phyloP scores from a whole-genome alignment of 1,284 basidiomycete genomes.

The Cutaneotrichosporon dermatis region DNA sequence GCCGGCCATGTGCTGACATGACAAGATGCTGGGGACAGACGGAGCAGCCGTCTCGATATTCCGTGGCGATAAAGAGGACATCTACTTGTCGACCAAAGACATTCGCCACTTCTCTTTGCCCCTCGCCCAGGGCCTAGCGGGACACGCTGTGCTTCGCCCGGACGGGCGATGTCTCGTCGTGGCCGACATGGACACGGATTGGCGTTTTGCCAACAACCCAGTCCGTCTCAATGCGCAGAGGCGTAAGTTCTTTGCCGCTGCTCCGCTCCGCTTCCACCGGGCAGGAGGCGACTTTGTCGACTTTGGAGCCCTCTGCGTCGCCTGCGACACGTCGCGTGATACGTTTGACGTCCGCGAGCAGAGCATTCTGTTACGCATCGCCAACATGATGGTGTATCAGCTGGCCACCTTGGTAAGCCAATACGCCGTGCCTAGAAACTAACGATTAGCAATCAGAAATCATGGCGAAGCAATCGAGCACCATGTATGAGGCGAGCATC shows the following conservation, averaged over 20 bases:
- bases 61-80: constrained; percentile 10
- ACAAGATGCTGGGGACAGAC: constrained; percentile 19
- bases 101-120: not conserved
- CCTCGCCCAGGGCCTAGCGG: constrained; percentile 1
- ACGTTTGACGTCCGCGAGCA: constrained; percentile 31
- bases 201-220: constrained; percentile 36
- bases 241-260: constrained; percentile 33
- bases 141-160: constrained; percentile 16
- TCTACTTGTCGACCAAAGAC: constrained; percentile 2
- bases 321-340: constrained; percentile 25
- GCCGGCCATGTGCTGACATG: not conserved
- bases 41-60: constrained; percentile 14
- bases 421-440: not conserved
- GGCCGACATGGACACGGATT: constrained; percentile 32
- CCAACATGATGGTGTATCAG: constrained; percentile 45
- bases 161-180: constrained; percentile 29
- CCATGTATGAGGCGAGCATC: constrained; percentile 39
- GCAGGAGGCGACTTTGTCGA: constrained; percentile 25
- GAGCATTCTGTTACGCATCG: constrained; percentile 34
- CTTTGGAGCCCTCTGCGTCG: constrained; percentile 37
- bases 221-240: not conserved
- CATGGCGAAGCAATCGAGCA: constrained; percentile 28
- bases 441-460: constrained; percentile 30
- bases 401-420: constrained; percentile 34
- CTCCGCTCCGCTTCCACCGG: constrained; percentile 31